phyloP scores from a whole-genome alignment of 306 rosid species.

The Dalbergia cultrata region DNA sequence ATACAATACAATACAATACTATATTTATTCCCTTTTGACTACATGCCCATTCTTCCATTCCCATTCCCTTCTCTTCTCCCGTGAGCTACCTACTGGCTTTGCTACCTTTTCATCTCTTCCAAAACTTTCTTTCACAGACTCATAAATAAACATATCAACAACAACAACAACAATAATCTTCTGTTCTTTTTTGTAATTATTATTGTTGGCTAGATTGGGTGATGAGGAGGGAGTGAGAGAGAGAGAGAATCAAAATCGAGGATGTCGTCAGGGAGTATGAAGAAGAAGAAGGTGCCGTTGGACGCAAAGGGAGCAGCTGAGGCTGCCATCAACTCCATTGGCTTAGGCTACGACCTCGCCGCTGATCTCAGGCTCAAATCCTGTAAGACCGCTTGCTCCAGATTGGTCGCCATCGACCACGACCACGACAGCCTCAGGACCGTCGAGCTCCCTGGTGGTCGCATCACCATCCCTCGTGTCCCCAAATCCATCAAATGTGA shows the following conservation, averaged over 20 bases:
- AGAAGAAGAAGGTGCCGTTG: neutral
- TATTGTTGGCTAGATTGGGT: neutral
- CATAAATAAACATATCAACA: too few species aligned
- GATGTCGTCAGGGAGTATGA: constrained; percentile 20
- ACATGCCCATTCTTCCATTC: neutral
- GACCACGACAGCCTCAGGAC: constrained; percentile 56
- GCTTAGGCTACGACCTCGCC: constrained; percentile 74
- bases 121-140: too few species aligned
- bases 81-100: neutral
- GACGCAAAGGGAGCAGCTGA: constrained; percentile 43
- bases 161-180: too few species aligned
- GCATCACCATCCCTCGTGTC: constrained; percentile 67
- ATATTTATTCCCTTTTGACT: neutral
- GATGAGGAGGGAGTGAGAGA: neutral
- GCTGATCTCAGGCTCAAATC: constrained; percentile 72
- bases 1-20: neutral
- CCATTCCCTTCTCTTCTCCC: neutral
- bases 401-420: constrained; percentile 57
- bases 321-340: constrained; percentile 61
- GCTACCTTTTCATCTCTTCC: neutral
- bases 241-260: too few species aligned
- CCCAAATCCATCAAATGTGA: constrained; percentile 87
- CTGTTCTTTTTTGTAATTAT: too few species aligned
- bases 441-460: constrained; percentile 67
- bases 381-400: constrained; percentile 57